Evolutionary conservation across 2,329 filamentous ascomycete genomes (phyloP), one percentile per base, ranked within the genome.

Genomic region (Pyrenophora tritici-repentis): DNA sequence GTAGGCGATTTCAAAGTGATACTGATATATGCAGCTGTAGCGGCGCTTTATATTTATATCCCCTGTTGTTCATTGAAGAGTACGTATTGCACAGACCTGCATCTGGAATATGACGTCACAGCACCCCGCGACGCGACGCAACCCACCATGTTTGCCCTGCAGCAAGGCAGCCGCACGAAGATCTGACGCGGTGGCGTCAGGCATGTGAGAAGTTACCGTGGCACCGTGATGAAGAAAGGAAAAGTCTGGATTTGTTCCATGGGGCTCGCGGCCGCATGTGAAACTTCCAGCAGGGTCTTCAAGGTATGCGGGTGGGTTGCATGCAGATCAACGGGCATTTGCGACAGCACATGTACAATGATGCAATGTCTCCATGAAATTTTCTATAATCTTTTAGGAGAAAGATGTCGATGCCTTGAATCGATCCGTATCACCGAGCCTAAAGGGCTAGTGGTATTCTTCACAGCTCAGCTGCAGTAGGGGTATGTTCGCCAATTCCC

Each of bases 31-130:
- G 26, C 26, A 29, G 26, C 13, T 12, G 26, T 10, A 7, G 26
- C 2, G 9, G 24, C 4, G 24, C 24, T 24, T 9, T 35, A 43
- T 56, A 56, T 56, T 29, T 29, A 56, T 53, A 32, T 16, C 31
- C 20, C n/a, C 4, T 40, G 26, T 29, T 31, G 42, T 42, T 45
- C 18, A 9, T 24, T 20, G 24, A 16, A 10, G 13, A 22, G 20
- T 9, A 26, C 22, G 13, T n/a, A 29, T 36, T 18, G 31, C 20
- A 29, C 7, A 29, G 26, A 3, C 26, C 26, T 10, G 26, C 53
- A 53, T 53, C 44, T 56, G 49, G 40, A 45, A 26, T 36, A 56
- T 56, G 53, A 56, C 53, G 50, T 56, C 49, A 53, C 14, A 17
- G 35, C 42, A 56, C 50, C 54, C 50, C 36, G 31, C 41, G 29